Evolutionary conservation across 768 basidiomycete genomes (phyloP), one percentile per base, ranked within the genome.

Genomic region (Lactarius sanguifluus): DNA sequence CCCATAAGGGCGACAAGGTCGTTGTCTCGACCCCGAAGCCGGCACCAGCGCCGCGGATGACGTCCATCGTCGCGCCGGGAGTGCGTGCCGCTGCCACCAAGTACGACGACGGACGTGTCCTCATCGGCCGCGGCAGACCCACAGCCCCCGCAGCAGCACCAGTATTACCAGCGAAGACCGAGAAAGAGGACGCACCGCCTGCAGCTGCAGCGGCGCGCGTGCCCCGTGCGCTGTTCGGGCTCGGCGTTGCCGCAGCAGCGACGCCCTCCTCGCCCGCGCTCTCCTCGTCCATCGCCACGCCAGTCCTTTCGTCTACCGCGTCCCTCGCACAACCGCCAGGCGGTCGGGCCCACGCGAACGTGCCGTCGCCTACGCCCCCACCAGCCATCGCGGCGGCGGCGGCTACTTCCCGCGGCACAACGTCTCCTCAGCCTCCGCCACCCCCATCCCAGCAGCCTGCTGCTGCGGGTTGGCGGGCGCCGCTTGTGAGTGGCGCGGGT

Each of bases 221-320:
- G 8, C 59, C 3, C 57, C 64, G 13, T 56, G 54, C 38, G 45
- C 67, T 25, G 20, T 62, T 69, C 6, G 54, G 61, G 7, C 63
- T 62, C 28, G 61, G 62, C 18, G 57, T 66, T 0, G 54, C 72
- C 0, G 70, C 65, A 16, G 66, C 70, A 0, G 64, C 71, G 5
- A 55, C 67, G 3, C 69, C 67, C 0, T 70, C 71, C 1, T 72
- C 73, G 4, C 68, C 71, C 4, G 64, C 69, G 16, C 66, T 92
- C 6, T 90, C 89, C 0, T 88, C 88, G 0, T 91, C 89, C 0
- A 84, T 87, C 68, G 91, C 91, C 15, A 82, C 80, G 3, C 91
- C 91, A 1, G 86, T 83, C 71, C 76, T 92, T 3, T 90, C 90
- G 4, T 86, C 88, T 1, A 91, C 90, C 1, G 91, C 89, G 5